phyloP scores from a whole-genome alignment of 2,329 filamentous ascomycete genomes.

The Trichophyton rubrum region DNA sequence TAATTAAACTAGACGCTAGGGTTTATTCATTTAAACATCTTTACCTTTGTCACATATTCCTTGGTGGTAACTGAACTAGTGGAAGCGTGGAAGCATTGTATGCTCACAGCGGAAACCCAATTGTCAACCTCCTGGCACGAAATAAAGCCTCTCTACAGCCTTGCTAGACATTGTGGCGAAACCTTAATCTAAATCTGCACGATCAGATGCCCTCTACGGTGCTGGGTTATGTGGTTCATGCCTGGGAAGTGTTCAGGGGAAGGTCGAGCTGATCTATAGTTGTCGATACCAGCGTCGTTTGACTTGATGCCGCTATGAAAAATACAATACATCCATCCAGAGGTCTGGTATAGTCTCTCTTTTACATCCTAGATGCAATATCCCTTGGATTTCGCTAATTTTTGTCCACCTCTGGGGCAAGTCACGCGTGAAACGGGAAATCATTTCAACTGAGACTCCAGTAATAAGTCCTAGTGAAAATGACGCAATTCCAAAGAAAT shows the following conservation, averaged over 20 bases:
- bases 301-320: neutral
- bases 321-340: too few relatives aligned
- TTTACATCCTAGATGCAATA: too few relatives aligned
- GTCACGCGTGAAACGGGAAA: too few relatives aligned
- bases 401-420: too few relatives aligned
- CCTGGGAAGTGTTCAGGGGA: conserved; percentile 46
- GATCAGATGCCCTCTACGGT: conserved; percentile 46
- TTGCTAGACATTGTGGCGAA: conserved; percentile 42
- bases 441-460: too few relatives aligned
- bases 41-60: neutral
- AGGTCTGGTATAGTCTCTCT: too few relatives aligned
- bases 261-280: conserved; percentile 40
- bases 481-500: too few relatives aligned
- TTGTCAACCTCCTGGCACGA: conserved; percentile 45
- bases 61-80: conserved; percentile 25
- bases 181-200: conserved; percentile 34
- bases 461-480: too few relatives aligned
- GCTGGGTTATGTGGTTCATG: conserved; percentile 53
- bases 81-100: conserved; percentile 55
- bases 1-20: conserved; percentile 15
- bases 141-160: conserved; percentile 41
- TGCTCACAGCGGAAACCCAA: conserved; percentile 48
- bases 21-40: neutral
- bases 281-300: neutral
- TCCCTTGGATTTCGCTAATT: too few relatives aligned